A percentile compares a stretch with the other conserved stretches of the same genome.
These are phyloP conservation scores for Nakaseomyces delphensis DNA, from an alignment of 1,139 yeast genomes.

Conservation along the genomic window DNA sequence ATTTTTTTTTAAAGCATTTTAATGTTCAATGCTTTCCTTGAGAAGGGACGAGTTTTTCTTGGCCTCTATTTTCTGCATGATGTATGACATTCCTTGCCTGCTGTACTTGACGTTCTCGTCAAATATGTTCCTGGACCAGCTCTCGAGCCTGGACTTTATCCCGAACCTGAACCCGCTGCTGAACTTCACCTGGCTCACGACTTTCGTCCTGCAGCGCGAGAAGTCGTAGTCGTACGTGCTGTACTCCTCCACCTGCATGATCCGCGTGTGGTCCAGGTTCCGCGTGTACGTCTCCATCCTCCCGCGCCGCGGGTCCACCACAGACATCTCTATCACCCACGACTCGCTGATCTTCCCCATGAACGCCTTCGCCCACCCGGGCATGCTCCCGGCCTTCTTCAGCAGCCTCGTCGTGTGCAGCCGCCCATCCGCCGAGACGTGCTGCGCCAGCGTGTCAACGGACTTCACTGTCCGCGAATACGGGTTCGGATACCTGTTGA, in stretches of 20 bases:
- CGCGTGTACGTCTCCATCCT: conserved; percentile 65
- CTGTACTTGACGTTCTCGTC: conserved; percentile 59
- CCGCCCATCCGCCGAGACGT: conserved; percentile 48
- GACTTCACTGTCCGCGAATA: conserved; percentile 82
- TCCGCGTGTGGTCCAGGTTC: conserved; percentile 76
- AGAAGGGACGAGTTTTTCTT: conserved; percentile 11
- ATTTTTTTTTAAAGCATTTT: no score
- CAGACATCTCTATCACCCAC: conserved; percentile 76
- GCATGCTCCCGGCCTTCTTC: conserved; percentile 72
- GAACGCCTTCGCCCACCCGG: conserved; percentile 70
- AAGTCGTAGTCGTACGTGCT: conserved; percentile 42
- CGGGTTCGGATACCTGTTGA: conserved; percentile 86
- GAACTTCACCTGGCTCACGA: conserved; percentile 50
- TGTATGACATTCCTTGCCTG: conserved; percentile 66
- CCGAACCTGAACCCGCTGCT: conserved; percentile 52
- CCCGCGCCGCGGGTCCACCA: conserved; percentile 55
- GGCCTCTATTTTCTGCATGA: conserved; percentile 53
- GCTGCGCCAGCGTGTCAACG: conserved; percentile 50
- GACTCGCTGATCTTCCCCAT: conserved; percentile 65
- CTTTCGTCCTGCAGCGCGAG: conserved; percentile 18
- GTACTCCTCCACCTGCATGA: conserved; percentile 73
- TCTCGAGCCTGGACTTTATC: conserved; percentile 65
- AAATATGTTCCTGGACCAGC: conserved; percentile 70
- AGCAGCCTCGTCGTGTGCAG: conserved; percentile 68
- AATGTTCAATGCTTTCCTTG: neutral